These are phyloP conservation scores for Fusarium sp. DNA, from an alignment of 2,329 filamentous ascomycete species.

Conservation along the genomic window DNA sequence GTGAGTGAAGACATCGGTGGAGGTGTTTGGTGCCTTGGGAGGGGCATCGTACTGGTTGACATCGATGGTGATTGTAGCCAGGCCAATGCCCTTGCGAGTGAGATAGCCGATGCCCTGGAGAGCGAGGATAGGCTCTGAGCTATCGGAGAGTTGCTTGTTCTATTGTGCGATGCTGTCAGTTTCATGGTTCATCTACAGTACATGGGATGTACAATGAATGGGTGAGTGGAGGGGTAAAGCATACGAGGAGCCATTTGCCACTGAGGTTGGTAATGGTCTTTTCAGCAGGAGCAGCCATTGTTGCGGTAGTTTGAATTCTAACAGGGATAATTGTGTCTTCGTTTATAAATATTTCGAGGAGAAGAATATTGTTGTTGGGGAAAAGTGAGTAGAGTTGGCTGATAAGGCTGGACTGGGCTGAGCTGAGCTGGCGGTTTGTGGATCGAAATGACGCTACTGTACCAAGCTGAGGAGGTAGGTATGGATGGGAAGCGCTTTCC, in stretches of 20 bases:
- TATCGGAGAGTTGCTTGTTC: conserved; percentile 81
- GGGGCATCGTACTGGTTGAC: conserved; percentile 66
- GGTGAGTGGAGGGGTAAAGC: conserved; percentile 39
- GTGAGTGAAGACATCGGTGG: conserved; percentile 62
- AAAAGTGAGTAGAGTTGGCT: conserved; percentile 2
- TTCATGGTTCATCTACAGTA: background rate
- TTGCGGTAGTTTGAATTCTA: conserved; percentile 40
- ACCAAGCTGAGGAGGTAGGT: conserved; percentile 7
- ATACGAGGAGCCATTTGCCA: conserved; percentile 78
- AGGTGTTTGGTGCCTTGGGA: conserved; percentile 56
- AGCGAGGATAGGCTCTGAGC: conserved; percentile 74
- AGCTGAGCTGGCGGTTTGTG: conserved; percentile 19
- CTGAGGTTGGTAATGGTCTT: conserved; percentile 76
- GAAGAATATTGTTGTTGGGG: conserved; percentile 5
- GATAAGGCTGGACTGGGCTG: conserved; percentile 21
- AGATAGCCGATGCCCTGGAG: conserved; percentile 81
- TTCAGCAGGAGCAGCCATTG: conserved; percentile 77
- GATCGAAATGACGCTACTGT: conserved; percentile 38
- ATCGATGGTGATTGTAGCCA: conserved; percentile 76
- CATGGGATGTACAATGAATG: background rate
- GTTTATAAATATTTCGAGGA: background rate
- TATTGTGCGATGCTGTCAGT: conserved; percentile 52
- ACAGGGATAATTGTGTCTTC: background rate
- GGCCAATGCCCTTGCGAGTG: conserved; percentile 76
- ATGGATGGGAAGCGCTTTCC: background rate